Base-by-base conservation (phyloP, 331 rosid genomes). In the Quercus tomentella region DNA sequence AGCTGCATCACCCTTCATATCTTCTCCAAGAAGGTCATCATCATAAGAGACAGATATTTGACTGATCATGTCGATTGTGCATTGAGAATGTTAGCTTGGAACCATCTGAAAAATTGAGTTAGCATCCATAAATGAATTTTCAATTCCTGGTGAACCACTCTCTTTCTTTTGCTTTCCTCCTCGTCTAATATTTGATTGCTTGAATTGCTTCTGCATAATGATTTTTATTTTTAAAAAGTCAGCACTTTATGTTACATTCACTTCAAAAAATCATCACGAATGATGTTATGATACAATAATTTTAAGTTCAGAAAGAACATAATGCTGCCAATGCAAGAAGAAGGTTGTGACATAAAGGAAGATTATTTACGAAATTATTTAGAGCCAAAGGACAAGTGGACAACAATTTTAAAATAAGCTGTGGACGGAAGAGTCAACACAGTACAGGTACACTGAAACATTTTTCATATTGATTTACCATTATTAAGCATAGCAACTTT, bases 1-100 rank as follows among this genome's bases (percentile, higher is more conserved):
- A 74, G 62, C 61, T 58, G 88, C 79, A 77, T 73, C 81, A 67
- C 83, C 82, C 63, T 70, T 79, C 22, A 68, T 70, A 43, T 7
- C 83, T 71, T 73, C 87, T 73, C 86, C 86, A 21, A 94, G 93
- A 62, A 94, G 84, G 37, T 84, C 92, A 73, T 94, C 97, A 54
- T 89, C 98, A 76, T 94, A 92, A 14, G 97, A 89, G 76, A 91
- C 92, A 26, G 94, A 94, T 52, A 82, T 43, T 41, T 41, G 49
- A 41, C 49, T 41, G 49, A 41, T 41, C 82, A 14, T 23, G 80
- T 81, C 58, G 83, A 80, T 84, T 79, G 72, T 84, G 89, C 84
- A 23, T 11, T 73, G 60, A 7, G 79, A 23, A 23, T 69, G 61
- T 60, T 22, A 25, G 55, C 2, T 75, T 61, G 30, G 80, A 20